phyloP scores from a whole-genome alignment of 768 basidiomycete species.

The Phaeotremella skinneri region DNA sequence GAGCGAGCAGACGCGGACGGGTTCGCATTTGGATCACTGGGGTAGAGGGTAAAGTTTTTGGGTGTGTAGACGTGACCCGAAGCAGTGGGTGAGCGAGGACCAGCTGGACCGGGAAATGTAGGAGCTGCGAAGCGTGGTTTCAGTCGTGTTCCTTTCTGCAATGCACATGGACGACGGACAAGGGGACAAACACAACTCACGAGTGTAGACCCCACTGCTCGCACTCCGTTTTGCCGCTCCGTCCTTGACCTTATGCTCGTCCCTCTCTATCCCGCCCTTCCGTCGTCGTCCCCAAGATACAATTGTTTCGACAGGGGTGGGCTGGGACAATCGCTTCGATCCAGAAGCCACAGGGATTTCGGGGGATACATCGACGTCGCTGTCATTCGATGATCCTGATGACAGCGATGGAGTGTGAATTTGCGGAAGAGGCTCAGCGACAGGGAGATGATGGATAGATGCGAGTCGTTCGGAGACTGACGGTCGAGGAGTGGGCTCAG shows the following conservation, averaged over 20 bases:
- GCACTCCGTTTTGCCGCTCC: conserved; percentile 18
- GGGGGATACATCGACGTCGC: background rate
- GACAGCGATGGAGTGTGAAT: background rate
- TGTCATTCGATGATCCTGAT: background rate
- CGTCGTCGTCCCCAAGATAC: background rate
- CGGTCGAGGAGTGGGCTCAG: background rate
- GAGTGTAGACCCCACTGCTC: conserved; percentile 25
- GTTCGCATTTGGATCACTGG: background rate
- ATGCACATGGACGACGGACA: background rate
- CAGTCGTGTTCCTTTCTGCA: background rate
- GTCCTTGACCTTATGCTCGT: conserved; percentile 25
- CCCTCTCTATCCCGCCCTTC: conserved; percentile 7
- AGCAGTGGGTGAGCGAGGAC: background rate
- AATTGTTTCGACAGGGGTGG: background rate
- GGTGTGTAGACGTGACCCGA: background rate
- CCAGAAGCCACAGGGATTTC: background rate
- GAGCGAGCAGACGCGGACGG: background rate
- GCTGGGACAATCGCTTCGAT: background rate
- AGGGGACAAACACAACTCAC: conserved; percentile 4
- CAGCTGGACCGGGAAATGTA: conserved; percentile 10
- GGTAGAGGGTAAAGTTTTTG: background rate
- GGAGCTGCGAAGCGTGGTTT: conserved; percentile 2
- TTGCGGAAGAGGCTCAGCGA: background rate
- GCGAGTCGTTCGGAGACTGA: background rate
- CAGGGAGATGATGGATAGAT: background rate